Percentiles rank a stretch among this genome's conserved stretches.
These are phyloP conservation scores for Eucalyptus grandis DNA, from an alignment of 345 rosid species.

Conservation along the genomic window DNA sequence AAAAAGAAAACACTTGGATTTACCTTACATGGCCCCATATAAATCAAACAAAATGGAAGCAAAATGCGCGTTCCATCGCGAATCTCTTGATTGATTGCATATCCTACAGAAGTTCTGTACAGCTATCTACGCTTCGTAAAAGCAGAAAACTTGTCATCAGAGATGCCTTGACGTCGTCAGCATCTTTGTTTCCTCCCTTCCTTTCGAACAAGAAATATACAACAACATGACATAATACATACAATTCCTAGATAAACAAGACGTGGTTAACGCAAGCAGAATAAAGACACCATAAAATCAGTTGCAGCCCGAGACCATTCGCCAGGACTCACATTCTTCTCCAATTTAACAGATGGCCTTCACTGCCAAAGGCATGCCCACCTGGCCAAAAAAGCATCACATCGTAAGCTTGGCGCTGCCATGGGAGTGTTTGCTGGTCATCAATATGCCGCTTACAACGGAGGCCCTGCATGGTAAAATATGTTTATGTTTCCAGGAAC, in stretches of 20 bases:
- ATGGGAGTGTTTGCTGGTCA: too few species aligned
- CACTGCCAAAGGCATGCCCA: neutral
- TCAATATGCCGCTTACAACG: too few species aligned
- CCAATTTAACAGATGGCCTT: neutral
- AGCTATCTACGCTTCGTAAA: neutral
- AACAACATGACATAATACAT: neutral
- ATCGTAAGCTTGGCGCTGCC: too few species aligned
- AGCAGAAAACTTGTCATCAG: neutral
- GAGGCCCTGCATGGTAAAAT: too few species aligned
- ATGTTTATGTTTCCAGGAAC: too few species aligned
- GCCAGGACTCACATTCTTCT: neutral
- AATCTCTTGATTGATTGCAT: neutral
- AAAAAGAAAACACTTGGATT: neutral
- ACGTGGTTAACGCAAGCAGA: neutral
- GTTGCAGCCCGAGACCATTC: neutral
- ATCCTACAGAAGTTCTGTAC: neutral
- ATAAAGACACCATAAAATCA: neutral
- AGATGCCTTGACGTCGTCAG: neutral
- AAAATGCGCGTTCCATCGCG: fast-evolving
- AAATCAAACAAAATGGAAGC: neutral
- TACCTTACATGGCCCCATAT: neutral
- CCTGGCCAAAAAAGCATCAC: neutral
- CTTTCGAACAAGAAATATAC: neutral
- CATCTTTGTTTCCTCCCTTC: neutral
- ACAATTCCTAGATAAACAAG: neutral